A percentile compares a stretch with the other conserved stretches of the same genome.
These are phyloP conservation scores for Filobasidium floriforme DNA, from an alignment of 768 basidiomycete genomes.

Conservation along the genomic window DNA sequence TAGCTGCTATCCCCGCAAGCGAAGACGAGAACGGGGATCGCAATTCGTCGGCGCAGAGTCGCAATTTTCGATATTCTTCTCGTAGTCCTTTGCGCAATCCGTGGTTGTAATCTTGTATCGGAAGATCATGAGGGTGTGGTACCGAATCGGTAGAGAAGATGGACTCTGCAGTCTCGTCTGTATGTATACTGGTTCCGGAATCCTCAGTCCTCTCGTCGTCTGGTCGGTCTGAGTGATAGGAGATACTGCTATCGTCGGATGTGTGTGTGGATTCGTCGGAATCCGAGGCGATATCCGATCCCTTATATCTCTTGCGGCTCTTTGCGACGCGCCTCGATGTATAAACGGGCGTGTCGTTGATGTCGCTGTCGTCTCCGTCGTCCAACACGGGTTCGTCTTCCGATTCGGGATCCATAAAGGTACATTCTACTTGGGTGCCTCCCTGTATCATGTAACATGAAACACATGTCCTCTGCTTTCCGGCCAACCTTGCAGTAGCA, in stretches of 20 bases:
- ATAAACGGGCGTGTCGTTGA: background rate
- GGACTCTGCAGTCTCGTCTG: background rate
- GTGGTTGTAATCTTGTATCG: too few relatives aligned
- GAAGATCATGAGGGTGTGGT: too few relatives aligned
- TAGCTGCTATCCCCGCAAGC: too few relatives aligned
- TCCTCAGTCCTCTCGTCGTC: background rate
- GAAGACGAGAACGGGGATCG: background rate
- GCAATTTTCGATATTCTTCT: background rate
- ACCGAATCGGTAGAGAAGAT: background rate
- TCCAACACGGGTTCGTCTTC: background rate
- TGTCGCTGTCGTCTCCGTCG: background rate
- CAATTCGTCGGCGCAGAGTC: background rate
- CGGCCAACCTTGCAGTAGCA: background rate
- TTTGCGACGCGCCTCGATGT: background rate
- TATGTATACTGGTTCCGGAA: background rate
- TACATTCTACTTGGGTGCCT: background rate
- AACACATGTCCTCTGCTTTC: background rate
- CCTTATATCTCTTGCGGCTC: background rate
- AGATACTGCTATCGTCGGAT: background rate
- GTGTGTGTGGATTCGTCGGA: background rate
- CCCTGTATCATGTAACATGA: background rate
- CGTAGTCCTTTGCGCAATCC: background rate
- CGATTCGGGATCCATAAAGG: background rate
- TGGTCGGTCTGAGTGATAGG: background rate
- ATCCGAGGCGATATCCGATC: conserved; percentile 1